A percentile compares a stretch with the other conserved stretches of the same genome.
Evolutionary conservation across 345 rosid species (phyloP).

Genomic region (Garcia nutans): DNA sequence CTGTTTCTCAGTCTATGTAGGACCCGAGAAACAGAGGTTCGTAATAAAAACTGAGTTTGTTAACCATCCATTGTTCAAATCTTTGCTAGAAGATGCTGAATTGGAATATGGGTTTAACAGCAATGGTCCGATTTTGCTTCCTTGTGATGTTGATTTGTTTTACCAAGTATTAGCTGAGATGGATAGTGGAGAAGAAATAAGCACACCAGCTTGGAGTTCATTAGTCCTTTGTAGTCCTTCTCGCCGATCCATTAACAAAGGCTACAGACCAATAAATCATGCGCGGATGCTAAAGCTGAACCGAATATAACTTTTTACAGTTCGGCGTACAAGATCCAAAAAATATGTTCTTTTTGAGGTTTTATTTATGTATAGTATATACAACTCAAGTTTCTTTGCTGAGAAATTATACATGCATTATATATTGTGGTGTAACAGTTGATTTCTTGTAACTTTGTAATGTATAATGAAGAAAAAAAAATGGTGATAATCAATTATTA

Average conservation of each 20-base stretch:
- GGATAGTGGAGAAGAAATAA: constrained; percentile 25
- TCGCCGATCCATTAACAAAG: background rate
- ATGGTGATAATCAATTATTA: too few species aligned
- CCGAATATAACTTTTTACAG: constrained; percentile 12
- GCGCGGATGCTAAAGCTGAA: constrained; percentile 36
- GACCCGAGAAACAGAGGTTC: constrained; percentile 52
- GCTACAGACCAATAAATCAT: constrained; percentile 32
- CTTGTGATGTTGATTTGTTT: constrained; percentile 71
- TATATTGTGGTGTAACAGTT: too few species aligned
- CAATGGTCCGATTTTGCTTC: constrained; percentile 71
- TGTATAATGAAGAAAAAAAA: too few species aligned
- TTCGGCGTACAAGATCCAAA: too few species aligned
- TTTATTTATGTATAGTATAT: too few species aligned
- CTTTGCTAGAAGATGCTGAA: constrained; percentile 75
- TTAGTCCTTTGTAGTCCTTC: constrained; percentile 18
- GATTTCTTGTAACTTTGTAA: too few species aligned
- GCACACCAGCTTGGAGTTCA: constrained; percentile 14
- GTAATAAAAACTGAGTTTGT: constrained; percentile 48
- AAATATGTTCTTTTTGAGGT: too few species aligned
- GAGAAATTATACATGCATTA: too few species aligned
- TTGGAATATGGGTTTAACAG: constrained; percentile 53
- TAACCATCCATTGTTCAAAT: constrained; percentile 70
- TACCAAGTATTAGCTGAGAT: constrained; percentile 55
- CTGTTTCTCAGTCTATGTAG: constrained; percentile 73
- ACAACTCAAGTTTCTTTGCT: too few species aligned